These are phyloP conservation scores for Trametopsis cervina DNA, from an alignment of 768 basidiomycete genomes.

Conservation along the genomic window DNA sequence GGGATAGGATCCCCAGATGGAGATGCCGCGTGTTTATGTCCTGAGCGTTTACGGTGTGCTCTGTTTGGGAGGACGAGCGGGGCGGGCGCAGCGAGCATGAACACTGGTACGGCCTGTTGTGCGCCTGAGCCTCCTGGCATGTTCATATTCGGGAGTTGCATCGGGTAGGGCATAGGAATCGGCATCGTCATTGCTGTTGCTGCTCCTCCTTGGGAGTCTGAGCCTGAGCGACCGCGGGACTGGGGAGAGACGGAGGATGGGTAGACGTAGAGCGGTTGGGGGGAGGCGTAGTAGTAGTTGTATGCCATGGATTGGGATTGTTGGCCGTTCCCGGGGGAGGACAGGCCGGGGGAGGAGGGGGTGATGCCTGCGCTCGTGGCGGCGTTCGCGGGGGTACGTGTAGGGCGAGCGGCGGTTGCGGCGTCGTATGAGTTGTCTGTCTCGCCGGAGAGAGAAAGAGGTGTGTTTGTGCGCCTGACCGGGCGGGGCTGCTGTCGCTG, in stretches of 20 bases:
- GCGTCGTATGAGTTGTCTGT: conserved; percentile 11
- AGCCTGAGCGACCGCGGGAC: conserved; percentile 2
- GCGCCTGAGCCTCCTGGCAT: not conserved
- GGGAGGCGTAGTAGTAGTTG: conserved; percentile 18
- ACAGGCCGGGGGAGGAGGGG: conserved; percentile 15
- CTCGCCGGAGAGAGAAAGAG: not conserved
- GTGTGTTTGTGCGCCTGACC: not conserved
- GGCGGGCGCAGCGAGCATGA: conserved; percentile 17
- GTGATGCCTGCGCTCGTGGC: conserved; percentile 3
- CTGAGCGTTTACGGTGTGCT: not conserved
- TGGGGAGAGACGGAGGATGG: conserved; percentile 9
- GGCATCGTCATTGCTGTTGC: not conserved
- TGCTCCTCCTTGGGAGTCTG: not conserved
- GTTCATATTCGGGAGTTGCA: not conserved
- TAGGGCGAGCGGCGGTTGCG: conserved; percentile 7
- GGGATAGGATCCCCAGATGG: not conserved
- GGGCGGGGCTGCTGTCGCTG: not conserved
- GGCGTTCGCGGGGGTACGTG: conserved; percentile 1
- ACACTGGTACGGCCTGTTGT: conserved; percentile 17
- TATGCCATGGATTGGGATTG: conserved; percentile 14
- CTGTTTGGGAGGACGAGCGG: conserved; percentile 12
- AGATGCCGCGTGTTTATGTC: not conserved
- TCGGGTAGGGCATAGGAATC: not conserved
- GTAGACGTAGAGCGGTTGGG: conserved; percentile 17
- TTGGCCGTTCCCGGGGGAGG: conserved; percentile 17